Evolutionary conservation across 495 filamentous ascomycete species (phyloP), one percentile per base, ranked within the genome.

Genomic region (Immersiella caudata): DNA sequence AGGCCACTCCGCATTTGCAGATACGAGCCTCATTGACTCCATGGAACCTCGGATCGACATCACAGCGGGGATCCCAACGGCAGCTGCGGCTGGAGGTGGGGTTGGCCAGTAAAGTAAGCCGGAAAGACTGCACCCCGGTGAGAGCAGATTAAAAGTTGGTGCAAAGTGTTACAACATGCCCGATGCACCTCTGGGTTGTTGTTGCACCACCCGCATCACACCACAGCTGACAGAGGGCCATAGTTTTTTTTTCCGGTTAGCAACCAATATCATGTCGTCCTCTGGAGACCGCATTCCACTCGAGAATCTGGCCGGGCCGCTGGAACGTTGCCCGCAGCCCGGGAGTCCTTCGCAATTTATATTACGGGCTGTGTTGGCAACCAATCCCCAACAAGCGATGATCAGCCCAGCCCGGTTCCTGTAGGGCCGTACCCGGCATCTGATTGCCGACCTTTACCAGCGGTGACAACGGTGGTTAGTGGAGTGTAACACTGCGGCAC

Each of bases 1-100:
- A 59, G 56, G 7, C 25, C 56, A 33, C 56, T 26, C 56, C 56
- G n/a, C 56, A 59, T 26, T 33, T 59, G 56, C 56, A 59, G 56
- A 59, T 59, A 59, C 56, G 56, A 59, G 56, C 56, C 56, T 59
- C 56, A 59, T 33, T 6, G 29, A 33, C 4, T 33, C 29, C 4
- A 33, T 33, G 29, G 29, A 4, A 33, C 18, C 26, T 59, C 56
- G 24, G 56, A 59, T 59, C 40, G 24, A 25, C 56, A 59, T 26
- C 56, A 27, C 7, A 9, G 52, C 52, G 52, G 52, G 9, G 25
- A 55, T 55, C 52, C 7, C 52, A 55, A 22, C 52, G 25, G 52
- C 52, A 55, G 25, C 52, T 24, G 25, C 52, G 52, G 25, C 20
- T 55, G 20, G 26, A 6, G 26, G 24, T 59, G 56, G 26, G 24